A percentile compares a stretch with the other conserved stretches of the same genome.
phyloP scores from a whole-genome alignment of 352 stramenopile species.

The Pythium brassicae region DNA sequence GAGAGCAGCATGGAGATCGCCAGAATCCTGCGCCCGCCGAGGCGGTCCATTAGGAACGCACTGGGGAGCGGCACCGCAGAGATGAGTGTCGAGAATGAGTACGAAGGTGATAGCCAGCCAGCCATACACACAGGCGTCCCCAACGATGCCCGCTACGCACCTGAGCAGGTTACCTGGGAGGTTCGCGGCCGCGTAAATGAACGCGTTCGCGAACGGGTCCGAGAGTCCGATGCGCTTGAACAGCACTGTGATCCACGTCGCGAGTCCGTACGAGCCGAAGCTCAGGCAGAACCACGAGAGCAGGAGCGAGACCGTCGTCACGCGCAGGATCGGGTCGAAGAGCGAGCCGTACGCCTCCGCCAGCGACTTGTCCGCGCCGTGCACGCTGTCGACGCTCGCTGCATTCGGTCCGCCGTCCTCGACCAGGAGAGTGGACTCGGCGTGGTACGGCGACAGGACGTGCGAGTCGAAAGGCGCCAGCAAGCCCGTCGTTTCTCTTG shows the following conservation, averaged over 20 bases:
- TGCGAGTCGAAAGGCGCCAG: constrained; percentile 22
- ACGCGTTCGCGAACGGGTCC: constrained; percentile 88
- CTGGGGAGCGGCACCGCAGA: constrained; percentile 12
- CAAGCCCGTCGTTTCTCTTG: constrained; percentile 20
- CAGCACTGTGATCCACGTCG: constrained; percentile 92
- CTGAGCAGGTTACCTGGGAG: constrained; percentile 89
- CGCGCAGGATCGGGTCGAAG: constrained; percentile 52
- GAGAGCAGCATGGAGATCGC: constrained; percentile 73
- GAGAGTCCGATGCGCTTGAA: constrained; percentile 89
- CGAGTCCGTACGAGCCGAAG: constrained; percentile 87
- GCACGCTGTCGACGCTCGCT: not conserved
- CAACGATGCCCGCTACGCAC: constrained; percentile 10
- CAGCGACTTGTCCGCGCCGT: constrained; percentile 17
- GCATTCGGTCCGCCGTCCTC: constrained; percentile 1
- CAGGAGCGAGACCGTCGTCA: constrained; percentile 59
- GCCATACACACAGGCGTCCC: not conserved
- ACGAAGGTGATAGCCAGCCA: not conserved
- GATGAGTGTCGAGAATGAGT: not conserved
- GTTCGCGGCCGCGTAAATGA: constrained; percentile 89
- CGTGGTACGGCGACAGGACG: not conserved
- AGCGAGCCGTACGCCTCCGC: constrained; percentile 30
- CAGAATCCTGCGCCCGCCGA: constrained; percentile 65
- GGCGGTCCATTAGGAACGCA: constrained; percentile 60
- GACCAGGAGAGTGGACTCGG: not conserved
- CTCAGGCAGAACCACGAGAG: constrained; percentile 74